Percentiles rank a stretch among this genome's conserved stretches.
Conservation (phyloP, 2,329 filamentous ascomycete species). For the Fusarium chlamydosporum region DNA sequence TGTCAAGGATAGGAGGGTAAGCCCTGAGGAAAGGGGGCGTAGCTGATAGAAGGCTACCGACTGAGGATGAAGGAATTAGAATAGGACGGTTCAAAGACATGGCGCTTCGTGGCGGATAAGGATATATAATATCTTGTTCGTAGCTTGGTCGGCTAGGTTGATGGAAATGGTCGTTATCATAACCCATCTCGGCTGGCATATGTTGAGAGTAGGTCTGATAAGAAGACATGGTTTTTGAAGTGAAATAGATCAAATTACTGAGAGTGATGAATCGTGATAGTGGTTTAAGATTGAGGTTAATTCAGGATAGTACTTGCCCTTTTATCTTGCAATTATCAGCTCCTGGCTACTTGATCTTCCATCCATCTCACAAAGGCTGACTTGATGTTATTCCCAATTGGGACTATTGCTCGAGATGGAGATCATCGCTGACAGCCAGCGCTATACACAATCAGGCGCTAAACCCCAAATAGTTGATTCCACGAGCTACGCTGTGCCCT, state of each 20-base stretch:
- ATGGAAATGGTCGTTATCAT: neutral
- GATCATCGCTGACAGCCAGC: neutral
- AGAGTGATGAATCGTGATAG: neutral
- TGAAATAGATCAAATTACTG: fast-evolving
- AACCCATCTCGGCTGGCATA: neutral
- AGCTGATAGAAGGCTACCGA: conserved; percentile 6
- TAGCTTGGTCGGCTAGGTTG: neutral
- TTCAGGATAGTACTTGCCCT: fast-evolving
- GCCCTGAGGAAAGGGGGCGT: conserved; percentile 24
- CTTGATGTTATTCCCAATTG: conserved; percentile 20
- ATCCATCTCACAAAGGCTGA: neutral
- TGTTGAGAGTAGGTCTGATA: neutral
- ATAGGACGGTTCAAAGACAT: conserved; percentile 2
- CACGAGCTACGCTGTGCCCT: conserved; percentile 15
- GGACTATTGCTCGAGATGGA: conserved; percentile 31
- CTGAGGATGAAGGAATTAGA: conserved; percentile 20
- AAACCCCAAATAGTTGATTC: conserved; percentile 21
- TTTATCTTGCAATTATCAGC: neutral
- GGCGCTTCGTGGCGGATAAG: too few relatives aligned
- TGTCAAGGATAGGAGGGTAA: conserved; percentile 17
- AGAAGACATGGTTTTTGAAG: neutral
- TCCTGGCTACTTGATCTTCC: neutral
- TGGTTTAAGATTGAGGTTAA: fast-evolving
- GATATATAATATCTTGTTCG: neutral
- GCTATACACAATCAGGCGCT: neutral